phyloP scores from a whole-genome alignment of 306 rosid species.

The Trifolium dubium region DNA sequence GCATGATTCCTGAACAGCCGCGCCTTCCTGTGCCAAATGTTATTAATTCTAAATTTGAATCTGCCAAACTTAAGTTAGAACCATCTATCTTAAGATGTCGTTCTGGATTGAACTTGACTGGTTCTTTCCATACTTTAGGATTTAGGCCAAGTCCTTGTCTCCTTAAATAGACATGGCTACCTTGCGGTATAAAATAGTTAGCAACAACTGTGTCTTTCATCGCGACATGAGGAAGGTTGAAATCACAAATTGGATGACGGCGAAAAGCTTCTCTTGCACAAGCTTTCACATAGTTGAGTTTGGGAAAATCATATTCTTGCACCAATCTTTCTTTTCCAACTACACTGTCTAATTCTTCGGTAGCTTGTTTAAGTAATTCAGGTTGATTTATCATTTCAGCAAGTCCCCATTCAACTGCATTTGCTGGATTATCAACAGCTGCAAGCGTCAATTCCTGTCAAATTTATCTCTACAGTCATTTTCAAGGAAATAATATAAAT shows the following conservation, averaged over 20 bases:
- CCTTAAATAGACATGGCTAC: conserved; percentile 45
- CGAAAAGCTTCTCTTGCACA: conserved; percentile 33
- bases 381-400: conserved; percentile 34
- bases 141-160: conserved; percentile 41
- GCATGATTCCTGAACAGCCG: conserved; percentile 17
- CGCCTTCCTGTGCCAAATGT: conserved; percentile 38
- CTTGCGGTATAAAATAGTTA: conserved; percentile 55
- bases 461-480: background rate
- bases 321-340: too few species aligned
- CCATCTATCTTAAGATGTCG: conserved; percentile 32
- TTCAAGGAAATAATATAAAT: background rate
- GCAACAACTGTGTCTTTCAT: conserved; percentile 37
- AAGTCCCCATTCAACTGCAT: conserved; percentile 29
- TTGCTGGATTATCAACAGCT: conserved; percentile 49
- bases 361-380: background rate
- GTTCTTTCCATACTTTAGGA: conserved; percentile 45
- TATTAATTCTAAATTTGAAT: conserved; percentile 34
- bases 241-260: conserved; percentile 46
- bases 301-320: too few species aligned
- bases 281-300: background rate
- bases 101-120: conserved; percentile 44
- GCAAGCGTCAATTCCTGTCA: conserved; percentile 47
- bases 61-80: background rate
- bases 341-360: conserved; percentile 5
- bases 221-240: conserved; percentile 43